Base-by-base conservation (phyloP, 2,329 filamentous ascomycete species). In the Chrysosphaeria jannelii region DNA sequence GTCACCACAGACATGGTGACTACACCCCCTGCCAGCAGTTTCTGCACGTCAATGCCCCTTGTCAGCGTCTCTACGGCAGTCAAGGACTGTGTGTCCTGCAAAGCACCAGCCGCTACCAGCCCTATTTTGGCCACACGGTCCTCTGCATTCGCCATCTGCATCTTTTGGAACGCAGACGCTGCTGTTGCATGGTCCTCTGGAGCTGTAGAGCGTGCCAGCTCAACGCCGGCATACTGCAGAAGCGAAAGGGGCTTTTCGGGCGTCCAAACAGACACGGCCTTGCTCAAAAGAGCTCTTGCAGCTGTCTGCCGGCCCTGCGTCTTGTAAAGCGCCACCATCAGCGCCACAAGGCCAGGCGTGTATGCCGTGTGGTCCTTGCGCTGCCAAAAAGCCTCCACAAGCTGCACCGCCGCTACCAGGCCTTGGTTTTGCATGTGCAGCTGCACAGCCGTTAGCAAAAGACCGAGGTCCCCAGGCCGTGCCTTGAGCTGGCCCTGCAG, bases 261-360 rank as follows among this genome's bases (percentile, higher is more conserved):
- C n/a, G n/a, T n/a, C 79, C 85, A 93, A 45, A 88, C 67, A 9
- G 56, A 50, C 8, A 76, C 75, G 10, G 81, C 76, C 41, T 69
- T 72, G 28, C 65, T 60, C 10, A 93, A 51, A 37, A 85, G 72
- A 5, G 50, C 45, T 30, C 71, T 71, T 29, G 72, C 63, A 14
- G 71, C 64, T 13, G 53, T 48, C 32, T 67, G 68, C 17, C 78
- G 70, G 19, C 70, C 67, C 39, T 85, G 68, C 3, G 55, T 48
- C 34, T 62, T 61, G 43, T 90, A 85, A 1, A 97, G 52, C 3
- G 72, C 65, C 7, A 89, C 67, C 3, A 72, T 51, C 2, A 81
- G 51, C 1, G 74, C 76, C 14, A 93, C 57, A 2, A 97, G 51
- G 3, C 81, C 81, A 0, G 85, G 81, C 13, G 75, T 67, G 40